phyloP scores from a whole-genome alignment of 129 eudicot species.

The Flaveria ramosissima region DNA sequence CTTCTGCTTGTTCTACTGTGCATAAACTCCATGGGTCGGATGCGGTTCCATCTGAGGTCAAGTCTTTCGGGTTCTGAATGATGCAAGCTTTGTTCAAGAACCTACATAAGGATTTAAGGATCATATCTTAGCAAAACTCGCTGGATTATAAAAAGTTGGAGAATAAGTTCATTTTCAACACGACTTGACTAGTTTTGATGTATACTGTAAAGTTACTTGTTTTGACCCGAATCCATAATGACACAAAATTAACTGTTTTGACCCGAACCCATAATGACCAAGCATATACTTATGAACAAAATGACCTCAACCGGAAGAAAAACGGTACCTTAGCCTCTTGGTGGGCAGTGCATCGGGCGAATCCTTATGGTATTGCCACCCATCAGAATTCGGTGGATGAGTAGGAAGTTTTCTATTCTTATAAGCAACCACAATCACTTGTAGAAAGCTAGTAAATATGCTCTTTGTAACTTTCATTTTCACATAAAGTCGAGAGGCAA shows the following conservation, averaged over 20 bases:
- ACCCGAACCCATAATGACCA: not conserved
- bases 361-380: constrained; percentile 33
- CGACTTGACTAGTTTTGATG: too few species aligned
- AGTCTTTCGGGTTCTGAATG: constrained; percentile 43
- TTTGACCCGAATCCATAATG: not conserved
- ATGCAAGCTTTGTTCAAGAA: constrained; percentile 75
- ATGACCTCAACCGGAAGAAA: too few species aligned
- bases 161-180: too few species aligned
- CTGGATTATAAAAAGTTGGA: not conserved
- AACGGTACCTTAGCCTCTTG: constrained; percentile 39
- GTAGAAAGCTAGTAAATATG: constrained; percentile 39
- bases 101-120: constrained; percentile 30
- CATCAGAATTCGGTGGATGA: constrained; percentile 31
- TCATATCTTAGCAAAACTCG: not conserved
- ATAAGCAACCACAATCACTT: constrained; percentile 41
- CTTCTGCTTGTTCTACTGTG: constrained; percentile 72
- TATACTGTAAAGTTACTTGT: too few species aligned
- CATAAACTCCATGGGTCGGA: constrained; percentile 53
- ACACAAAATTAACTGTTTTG: not conserved
- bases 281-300: too few species aligned
- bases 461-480: constrained; percentile 49
- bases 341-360: constrained; percentile 26
- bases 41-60: constrained; percentile 41
- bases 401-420: constrained; percentile 39
- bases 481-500: constrained; percentile 66